Conservation (phyloP, 768 basidiomycete species). For the Pisolithus tinctorius region DNA sequence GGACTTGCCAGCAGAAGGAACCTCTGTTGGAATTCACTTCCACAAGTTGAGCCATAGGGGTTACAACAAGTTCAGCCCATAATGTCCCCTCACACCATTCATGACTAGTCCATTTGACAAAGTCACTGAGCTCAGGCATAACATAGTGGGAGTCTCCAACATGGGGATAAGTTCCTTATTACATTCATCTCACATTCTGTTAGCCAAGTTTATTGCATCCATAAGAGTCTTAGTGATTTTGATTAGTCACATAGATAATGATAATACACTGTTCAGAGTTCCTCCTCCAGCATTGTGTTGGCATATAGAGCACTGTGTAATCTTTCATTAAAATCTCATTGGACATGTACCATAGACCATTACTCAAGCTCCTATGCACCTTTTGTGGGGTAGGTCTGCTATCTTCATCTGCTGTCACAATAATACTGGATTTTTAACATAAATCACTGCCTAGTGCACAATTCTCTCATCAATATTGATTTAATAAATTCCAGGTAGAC, state of each 20-base stretch:
- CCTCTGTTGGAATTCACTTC: too few relatives aligned
- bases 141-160: too few relatives aligned
- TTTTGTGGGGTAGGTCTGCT: neutral
- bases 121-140: too few relatives aligned
- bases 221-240: neutral
- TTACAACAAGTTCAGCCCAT: too few relatives aligned
- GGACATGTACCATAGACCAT: neutral
- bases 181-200: neutral
- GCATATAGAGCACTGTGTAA: neutral
- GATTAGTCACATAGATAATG: neutral
- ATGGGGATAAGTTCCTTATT: too few relatives aligned
- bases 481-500: neutral
- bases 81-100: too few relatives aligned
- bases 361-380: neutral
- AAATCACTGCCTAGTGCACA: neutral
- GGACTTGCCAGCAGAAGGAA: too few relatives aligned
- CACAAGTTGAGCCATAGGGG: too few relatives aligned
- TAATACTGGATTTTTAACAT: neutral
- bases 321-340: neutral
- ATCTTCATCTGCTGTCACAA: neutral
- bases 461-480: neutral
- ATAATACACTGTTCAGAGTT: neutral
- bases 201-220: neutral
- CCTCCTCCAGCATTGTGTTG: neutral
- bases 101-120: too few relatives aligned